Conservation (phyloP, 306 rosid genomes). For the Vigna angularis region DNA sequence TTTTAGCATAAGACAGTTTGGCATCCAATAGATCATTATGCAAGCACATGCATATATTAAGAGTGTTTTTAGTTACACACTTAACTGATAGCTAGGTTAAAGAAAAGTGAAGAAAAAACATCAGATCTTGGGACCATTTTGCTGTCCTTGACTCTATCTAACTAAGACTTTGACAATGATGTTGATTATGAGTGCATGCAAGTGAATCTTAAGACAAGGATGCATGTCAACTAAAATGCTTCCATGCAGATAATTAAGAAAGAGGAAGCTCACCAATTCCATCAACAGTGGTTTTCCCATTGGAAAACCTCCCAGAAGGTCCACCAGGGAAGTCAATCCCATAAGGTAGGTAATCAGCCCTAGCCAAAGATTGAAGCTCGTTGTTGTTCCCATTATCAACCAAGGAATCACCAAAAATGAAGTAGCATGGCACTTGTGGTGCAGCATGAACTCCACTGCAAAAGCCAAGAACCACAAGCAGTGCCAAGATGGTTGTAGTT, state of each 20-base stretch:
- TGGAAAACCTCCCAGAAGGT: slow-evolving; percentile 67
- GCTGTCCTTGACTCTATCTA: slow-evolving; percentile 10
- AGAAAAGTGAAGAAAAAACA: neutral
- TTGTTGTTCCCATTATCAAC: slow-evolving; percentile 77
- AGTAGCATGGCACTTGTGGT: slow-evolving; percentile 59
- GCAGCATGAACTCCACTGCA: slow-evolving; percentile 58
- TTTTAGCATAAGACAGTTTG: slow-evolving; percentile 13
- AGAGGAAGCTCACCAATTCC: slow-evolving; percentile 54
- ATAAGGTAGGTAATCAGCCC: slow-evolving; percentile 64
- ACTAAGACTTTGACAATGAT: slow-evolving; percentile 16
- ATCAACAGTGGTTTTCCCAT: slow-evolving; percentile 67
- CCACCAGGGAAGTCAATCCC: slow-evolving; percentile 73
- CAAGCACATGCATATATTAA: slow-evolving; percentile 1
- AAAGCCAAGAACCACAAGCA: slow-evolving; percentile 44
- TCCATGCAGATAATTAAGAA: slow-evolving; percentile 16
- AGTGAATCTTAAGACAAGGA: slow-evolving; percentile 5
- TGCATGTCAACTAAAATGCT: neutral
- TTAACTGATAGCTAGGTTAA: neutral
- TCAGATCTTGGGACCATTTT: neutral
- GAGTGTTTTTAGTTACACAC: slow-evolving; percentile 3
- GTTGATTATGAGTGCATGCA: slow-evolving; percentile 32
- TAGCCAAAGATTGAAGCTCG: slow-evolving; percentile 51
- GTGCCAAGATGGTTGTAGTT: neutral
- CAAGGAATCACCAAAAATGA: slow-evolving; percentile 74
- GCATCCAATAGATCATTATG: neutral